These are phyloP conservation scores for Flammula alnicola DNA, from an alignment of 1,284 basidiomycete species.

Conservation along the genomic window DNA sequence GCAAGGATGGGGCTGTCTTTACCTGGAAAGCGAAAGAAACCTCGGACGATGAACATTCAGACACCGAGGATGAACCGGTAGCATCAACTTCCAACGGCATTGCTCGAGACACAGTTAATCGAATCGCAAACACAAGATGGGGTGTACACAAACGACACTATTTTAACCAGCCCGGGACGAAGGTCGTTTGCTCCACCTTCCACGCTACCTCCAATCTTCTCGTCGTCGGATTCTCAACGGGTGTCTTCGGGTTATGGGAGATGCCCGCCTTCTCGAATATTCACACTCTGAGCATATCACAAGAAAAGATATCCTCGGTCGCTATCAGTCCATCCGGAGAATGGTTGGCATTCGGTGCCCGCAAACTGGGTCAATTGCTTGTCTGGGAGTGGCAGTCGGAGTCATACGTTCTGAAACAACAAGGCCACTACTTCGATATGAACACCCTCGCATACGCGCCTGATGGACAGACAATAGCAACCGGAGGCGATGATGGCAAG, in stretches of 20 bases:
- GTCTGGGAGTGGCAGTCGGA: slow-evolving; percentile 99
- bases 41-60: slow-evolving; percentile 57
- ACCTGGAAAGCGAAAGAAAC: slow-evolving; percentile 85
- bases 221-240: slow-evolving; percentile 93
- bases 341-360: slow-evolving; percentile 98
- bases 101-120: too few species aligned
- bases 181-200: slow-evolving; percentile 90
- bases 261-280: slow-evolving; percentile 91
- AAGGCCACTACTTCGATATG: slow-evolving; percentile 99
- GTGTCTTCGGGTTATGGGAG: slow-evolving; percentile 97
- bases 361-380: slow-evolving; percentile 93
- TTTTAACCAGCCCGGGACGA: slow-evolving; percentile 89
- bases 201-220: slow-evolving; percentile 88
- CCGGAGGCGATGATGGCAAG: slow-evolving; percentile 98
- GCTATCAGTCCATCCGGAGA: slow-evolving; percentile 93
- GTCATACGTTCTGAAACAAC: slow-evolving; percentile 97
- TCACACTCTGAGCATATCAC: slow-evolving; percentile 96
- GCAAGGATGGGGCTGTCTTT: slow-evolving; percentile 95
- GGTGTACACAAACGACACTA: slow-evolving; percentile 90
- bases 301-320: slow-evolving; percentile 96
- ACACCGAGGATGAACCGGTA: slow-evolving; percentile 51
- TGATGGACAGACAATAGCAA: slow-evolving; percentile 94
- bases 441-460: slow-evolving; percentile 91
- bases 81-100: slow-evolving; percentile 57
- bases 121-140: slow-evolving; percentile 90